Evolutionary conservation across 768 basidiomycete genomes (phyloP).

Genomic region (Boletus bicolor): DNA sequence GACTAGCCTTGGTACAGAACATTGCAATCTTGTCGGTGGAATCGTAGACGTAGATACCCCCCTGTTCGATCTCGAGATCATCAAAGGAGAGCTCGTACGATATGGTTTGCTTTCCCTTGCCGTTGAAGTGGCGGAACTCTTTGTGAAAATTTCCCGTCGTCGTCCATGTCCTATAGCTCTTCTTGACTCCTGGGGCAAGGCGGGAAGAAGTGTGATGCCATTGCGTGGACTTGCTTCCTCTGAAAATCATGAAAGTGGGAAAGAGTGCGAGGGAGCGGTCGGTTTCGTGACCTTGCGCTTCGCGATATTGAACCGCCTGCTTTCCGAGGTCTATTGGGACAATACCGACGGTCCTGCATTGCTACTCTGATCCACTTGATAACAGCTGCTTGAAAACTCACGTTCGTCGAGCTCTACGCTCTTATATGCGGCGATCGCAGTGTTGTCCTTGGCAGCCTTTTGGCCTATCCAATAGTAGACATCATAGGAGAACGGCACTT

Average conservation of each 20-base stretch:
- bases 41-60: slow-evolving; percentile 59
- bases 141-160: slow-evolving; percentile 17
- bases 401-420: slow-evolving; percentile 63
- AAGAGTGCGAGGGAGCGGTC: slow-evolving; percentile 49
- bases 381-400: not conserved
- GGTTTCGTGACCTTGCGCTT: slow-evolving; percentile 59
- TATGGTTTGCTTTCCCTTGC: slow-evolving; percentile 27
- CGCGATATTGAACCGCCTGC: slow-evolving; percentile 57
- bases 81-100: slow-evolving; percentile 49
- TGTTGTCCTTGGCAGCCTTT: slow-evolving; percentile 59
- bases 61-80: slow-evolving; percentile 47
- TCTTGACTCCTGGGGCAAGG: slow-evolving; percentile 22
- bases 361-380: not conserved
- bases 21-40: slow-evolving; percentile 52
- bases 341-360: not conserved
- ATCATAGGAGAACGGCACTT: slow-evolving; percentile 44
- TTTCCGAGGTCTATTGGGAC: slow-evolving; percentile 38
- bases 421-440: slow-evolving; percentile 61
- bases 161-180: slow-evolving; percentile 49
- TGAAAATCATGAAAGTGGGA: slow-evolving; percentile 42
- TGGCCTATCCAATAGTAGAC: slow-evolving; percentile 66
- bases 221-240: slow-evolving; percentile 26
- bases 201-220: not conserved
- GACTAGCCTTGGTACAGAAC: slow-evolving; percentile 52
- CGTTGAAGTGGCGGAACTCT: not conserved